Evolutionary conservation across 2,329 filamentous ascomycete genomes (phyloP).

Genomic region (Coccinonectria pachysandricola): DNA sequence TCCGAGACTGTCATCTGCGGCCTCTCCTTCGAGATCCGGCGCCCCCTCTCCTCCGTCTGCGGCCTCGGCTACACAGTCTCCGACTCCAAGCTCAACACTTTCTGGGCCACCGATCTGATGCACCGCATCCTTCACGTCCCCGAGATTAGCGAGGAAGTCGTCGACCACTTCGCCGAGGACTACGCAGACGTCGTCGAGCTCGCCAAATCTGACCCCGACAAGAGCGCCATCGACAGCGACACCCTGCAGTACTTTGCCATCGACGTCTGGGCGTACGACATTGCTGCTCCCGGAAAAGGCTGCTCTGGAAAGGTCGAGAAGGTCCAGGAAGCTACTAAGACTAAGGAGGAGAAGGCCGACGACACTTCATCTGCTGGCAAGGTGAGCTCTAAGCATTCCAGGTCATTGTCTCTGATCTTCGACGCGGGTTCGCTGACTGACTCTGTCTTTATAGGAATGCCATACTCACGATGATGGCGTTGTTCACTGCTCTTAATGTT

Average conservation of each 20-base stretch:
- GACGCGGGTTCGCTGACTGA: constrained; percentile 39
- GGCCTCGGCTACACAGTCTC: constrained; percentile 52
- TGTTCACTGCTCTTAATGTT: constrained; percentile 23
- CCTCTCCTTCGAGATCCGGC: constrained; percentile 47
- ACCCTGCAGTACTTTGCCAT: constrained; percentile 59
- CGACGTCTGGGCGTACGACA: constrained; percentile 55
- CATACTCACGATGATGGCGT: constrained; percentile 33
- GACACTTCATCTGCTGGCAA: constrained; percentile 27
- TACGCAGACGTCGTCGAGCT: constrained; percentile 45
- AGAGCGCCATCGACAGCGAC: constrained; percentile 47
- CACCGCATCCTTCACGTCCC: constrained; percentile 58
- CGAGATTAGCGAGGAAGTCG: constrained; percentile 44
- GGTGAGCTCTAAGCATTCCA: constrained; percentile 27
- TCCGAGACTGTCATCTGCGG: constrained; percentile 61
- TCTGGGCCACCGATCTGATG: constrained; percentile 56
- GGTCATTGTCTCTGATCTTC: constrained; percentile 1
- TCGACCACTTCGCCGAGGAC: constrained; percentile 53
- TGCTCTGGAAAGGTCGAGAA: constrained; percentile 38
- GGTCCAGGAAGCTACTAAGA: constrained; percentile 2
- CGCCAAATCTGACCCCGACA: constrained; percentile 35
- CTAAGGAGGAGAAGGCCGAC: constrained; percentile 7
- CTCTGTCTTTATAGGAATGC: constrained; percentile 44
- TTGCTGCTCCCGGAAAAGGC: constrained; percentile 51
- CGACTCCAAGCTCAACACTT: constrained; percentile 44
- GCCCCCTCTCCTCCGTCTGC: constrained; percentile 49